Percentiles rank a stretch among this genome's conserved stretches.
Evolutionary conservation across 1,284 basidiomycete genomes (phyloP).

Genomic region (Cryptococcus sp.): DNA sequence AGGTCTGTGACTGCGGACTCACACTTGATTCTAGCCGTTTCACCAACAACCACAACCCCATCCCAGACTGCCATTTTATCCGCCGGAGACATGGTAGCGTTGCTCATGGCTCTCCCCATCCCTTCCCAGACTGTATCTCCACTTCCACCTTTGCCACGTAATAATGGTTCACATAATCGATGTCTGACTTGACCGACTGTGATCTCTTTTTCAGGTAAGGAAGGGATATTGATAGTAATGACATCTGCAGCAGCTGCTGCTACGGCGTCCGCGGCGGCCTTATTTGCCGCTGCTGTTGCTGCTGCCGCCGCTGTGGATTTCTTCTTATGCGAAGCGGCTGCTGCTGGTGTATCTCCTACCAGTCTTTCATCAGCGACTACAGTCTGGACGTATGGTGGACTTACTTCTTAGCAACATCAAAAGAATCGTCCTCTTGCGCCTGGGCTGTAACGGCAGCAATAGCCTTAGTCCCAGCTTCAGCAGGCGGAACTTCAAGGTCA

Average conservation of each 20-base stretch:
- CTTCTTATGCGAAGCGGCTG: slow-evolving; percentile 46
- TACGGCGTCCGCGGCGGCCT: slow-evolving; percentile 40
- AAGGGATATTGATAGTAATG: slow-evolving; percentile 54
- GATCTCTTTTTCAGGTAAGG: slow-evolving; percentile 65
- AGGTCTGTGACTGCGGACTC: slow-evolving; percentile 18
- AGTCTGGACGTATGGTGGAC: slow-evolving; percentile 14
- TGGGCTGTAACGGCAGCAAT: slow-evolving; percentile 38
- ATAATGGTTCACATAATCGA: slow-evolving; percentile 83
- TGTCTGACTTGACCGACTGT: slow-evolving; percentile 82
- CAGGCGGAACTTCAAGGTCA: slow-evolving; percentile 38
- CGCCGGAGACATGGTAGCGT: slow-evolving; percentile 38
- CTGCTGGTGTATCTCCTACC: slow-evolving; percentile 31
- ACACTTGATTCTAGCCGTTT: slow-evolving; percentile 74
- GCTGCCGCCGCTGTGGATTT: slow-evolving; percentile 55
- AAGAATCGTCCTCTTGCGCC: slow-evolving; percentile 75
- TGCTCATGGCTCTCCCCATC: slow-evolving; percentile 37
- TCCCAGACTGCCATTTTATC: slow-evolving; percentile 71
- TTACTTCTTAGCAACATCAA: slow-evolving; percentile 54
- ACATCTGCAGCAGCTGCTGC: slow-evolving; percentile 29
- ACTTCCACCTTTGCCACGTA: slow-evolving; percentile 43
- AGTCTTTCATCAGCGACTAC: slow-evolving; percentile 22
- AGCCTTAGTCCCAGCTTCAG: slow-evolving; percentile 13
- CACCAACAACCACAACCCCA: slow-evolving; percentile 77
- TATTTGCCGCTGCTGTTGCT: slow-evolving; percentile 67
- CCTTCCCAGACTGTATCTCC: slow-evolving; percentile 56